Evolutionary conservation across 768 basidiomycete species (phyloP).

Genomic region (Austroboletus eburneus): DNA sequence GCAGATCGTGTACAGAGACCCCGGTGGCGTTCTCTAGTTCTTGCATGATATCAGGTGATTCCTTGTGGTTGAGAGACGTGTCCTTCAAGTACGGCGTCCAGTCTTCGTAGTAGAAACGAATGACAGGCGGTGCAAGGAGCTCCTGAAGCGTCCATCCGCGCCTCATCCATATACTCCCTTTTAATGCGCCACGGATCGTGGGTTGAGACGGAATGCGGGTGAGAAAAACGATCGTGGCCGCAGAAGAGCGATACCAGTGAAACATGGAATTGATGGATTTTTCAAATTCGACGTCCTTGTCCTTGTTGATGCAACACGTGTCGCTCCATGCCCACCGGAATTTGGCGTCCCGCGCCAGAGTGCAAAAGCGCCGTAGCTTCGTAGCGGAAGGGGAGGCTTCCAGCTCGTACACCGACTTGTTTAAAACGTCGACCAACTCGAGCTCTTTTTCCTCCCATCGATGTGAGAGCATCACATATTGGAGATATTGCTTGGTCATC

Average conservation of each 20-base stretch:
- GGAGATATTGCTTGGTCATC: constrained; percentile 4
- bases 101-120: constrained; percentile 19
- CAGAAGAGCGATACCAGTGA: constrained; percentile 14
- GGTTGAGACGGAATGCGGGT: constrained; percentile 8
- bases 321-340: no score
- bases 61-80: no score
- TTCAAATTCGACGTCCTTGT: constrained; percentile 13
- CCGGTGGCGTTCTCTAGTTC: no score
- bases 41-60: no score
- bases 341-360: constrained; percentile 3
- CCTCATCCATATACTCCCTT: constrained; percentile 15
- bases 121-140: constrained; percentile 17
- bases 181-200: constrained; percentile 7
- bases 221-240: constrained; percentile 20
- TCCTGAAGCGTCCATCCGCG: constrained; percentile 25
- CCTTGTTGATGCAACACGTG: no score
- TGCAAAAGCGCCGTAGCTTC: constrained; percentile 19
- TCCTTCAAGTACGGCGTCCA: constrained; percentile 20
- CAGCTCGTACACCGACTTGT: constrained; percentile 10
- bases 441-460: constrained; percentile 17
- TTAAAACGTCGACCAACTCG: constrained; percentile 7
- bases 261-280: constrained; percentile 22
- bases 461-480: constrained; percentile 23
- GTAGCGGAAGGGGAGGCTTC: constrained; percentile 1
- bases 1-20: no score